Base-by-base conservation (phyloP, 78 protist species). In the Guillardia theta region DNA sequence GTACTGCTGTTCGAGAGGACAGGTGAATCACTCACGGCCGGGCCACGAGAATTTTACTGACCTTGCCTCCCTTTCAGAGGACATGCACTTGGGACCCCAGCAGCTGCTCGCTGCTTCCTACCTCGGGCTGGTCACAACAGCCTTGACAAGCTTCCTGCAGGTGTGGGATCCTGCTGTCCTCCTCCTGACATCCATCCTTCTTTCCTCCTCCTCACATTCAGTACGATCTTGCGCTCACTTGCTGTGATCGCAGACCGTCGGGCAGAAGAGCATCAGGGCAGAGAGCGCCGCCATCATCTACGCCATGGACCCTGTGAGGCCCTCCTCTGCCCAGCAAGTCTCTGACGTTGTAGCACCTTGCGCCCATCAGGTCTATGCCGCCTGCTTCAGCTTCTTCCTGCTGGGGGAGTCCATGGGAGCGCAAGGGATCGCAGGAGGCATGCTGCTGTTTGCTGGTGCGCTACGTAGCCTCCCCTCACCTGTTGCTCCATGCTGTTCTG, bases 211-310 rank as follows among this genome's bases (percentile, higher is more conserved):
- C 30, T 50, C 30, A 19, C 30, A 15, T 15, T 50, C 58, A 10
- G 15, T 19, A 58, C 6, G 70, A 58, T 9, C 39, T 30, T 58
- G 70, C 70, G 70, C 21, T 24, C 70, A 30, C 39, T 58, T 24
- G 2, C 27, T 58, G 2, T 50, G 58, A 53, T 0, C 15, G 94
- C 94, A 92, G 43, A 36, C 94, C 12, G 0, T 44, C 43, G 94
- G 94, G 39, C 94, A 92, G 41, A 12, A n/a, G 80, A 0, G 21
- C 24, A n/a, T 92, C 0, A 2, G 39, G 39, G 87, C 88, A 18
- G 64, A 92, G 53, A 44, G 30, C 50, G 94, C 94, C 33, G 94
- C 94, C n/a, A 43, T 92, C 87, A 43, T 92, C 53, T 92, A 58
- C 36, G 48, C 94, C 8, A 62, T 62, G 39, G 94, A 92, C 43